Conservation (phyloP, 352 stramenopile species). For the Globisporangium cederbergense region DNA sequence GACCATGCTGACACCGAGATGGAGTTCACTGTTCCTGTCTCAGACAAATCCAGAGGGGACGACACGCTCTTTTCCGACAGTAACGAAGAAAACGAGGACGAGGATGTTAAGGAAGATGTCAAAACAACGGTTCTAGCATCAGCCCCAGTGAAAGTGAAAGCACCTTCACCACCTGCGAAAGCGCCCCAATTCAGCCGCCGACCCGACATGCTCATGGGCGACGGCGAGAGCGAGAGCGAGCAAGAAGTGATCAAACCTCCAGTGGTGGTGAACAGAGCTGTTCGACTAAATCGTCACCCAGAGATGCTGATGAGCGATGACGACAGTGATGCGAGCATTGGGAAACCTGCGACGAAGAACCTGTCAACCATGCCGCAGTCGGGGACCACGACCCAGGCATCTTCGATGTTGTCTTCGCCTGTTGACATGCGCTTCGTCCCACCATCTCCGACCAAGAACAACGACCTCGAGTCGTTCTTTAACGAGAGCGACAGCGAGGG, state of each 20-base stretch:
- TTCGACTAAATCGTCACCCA: neutral
- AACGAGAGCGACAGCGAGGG: constrained; percentile 63
- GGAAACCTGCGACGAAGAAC: neutral
- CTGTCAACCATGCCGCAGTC: neutral
- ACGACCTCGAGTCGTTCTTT: constrained; percentile 60
- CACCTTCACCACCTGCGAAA: neutral
- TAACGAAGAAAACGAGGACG: neutral
- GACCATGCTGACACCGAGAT: neutral
- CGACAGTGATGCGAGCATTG: neutral
- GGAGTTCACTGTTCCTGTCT: neutral
- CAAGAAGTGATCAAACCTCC: neutral
- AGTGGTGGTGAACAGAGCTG: neutral
- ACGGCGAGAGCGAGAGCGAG: constrained; percentile 13
- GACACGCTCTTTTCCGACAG: constrained; percentile 6
- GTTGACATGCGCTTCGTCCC: neutral
- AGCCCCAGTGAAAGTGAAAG: neutral
- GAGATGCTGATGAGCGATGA: constrained; percentile 5
- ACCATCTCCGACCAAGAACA: constrained; percentile 11
- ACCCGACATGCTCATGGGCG: constrained; percentile 6
- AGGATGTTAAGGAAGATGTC: neutral
- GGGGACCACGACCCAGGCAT: neutral
- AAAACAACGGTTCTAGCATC: neutral
- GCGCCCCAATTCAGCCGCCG: neutral
- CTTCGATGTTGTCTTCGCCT: constrained; percentile 1
- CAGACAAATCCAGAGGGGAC: neutral